phyloP scores from a whole-genome alignment of 2,329 filamentous ascomycete genomes.

The Colletotrichum cereale region DNA sequence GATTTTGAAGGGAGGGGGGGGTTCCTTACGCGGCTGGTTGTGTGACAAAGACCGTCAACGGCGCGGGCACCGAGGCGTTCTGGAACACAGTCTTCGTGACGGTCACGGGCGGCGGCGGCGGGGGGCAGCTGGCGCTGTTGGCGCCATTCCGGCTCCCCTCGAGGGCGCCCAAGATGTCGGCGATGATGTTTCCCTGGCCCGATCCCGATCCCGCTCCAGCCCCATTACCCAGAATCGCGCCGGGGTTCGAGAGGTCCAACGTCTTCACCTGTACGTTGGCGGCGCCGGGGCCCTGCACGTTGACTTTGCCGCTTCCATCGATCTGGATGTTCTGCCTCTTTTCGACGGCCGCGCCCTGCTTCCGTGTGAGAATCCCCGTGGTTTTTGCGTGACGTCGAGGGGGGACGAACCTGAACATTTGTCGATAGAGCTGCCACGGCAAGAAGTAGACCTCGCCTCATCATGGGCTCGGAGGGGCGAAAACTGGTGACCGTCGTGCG shows the following conservation, averaged over 20 bases:
- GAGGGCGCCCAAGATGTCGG: slow-evolving; percentile 36
- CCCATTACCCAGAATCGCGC: slow-evolving; percentile 1
- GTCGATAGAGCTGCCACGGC: slow-evolving; percentile 41
- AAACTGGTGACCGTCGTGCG: slow-evolving; percentile 33
- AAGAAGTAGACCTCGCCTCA: slow-evolving; percentile 41
- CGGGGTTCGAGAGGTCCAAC: slow-evolving; percentile 20
- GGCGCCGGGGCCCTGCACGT: slow-evolving; percentile 13
- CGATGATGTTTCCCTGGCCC: slow-evolving; percentile 32
- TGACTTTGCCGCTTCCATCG: slow-evolving; percentile 30
- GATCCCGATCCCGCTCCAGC: slow-evolving; percentile 7
- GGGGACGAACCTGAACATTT: slow-evolving; percentile 41
- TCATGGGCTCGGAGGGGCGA: slow-evolving; percentile 39
- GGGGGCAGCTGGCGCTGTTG: slow-evolving; percentile 8
- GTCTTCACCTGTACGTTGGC: slow-evolving; percentile 29
- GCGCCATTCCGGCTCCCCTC: slow-evolving; percentile 24
- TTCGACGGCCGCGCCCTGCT: slow-evolving; percentile 36
- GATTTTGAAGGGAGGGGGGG: not conserved
- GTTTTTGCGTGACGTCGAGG: not conserved
- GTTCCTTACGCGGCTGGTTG: slow-evolving; percentile 24
- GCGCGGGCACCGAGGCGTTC: slow-evolving; percentile 32
- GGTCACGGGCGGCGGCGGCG: slow-evolving; percentile 18
- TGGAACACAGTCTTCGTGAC: slow-evolving; percentile 29
- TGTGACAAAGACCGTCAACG: slow-evolving; percentile 35
- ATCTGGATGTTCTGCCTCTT: slow-evolving; percentile 34
- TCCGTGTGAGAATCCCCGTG: slow-evolving; percentile 19